phyloP scores from a whole-genome alignment of 345 rosid species.

The Citrus glauca region DNA sequence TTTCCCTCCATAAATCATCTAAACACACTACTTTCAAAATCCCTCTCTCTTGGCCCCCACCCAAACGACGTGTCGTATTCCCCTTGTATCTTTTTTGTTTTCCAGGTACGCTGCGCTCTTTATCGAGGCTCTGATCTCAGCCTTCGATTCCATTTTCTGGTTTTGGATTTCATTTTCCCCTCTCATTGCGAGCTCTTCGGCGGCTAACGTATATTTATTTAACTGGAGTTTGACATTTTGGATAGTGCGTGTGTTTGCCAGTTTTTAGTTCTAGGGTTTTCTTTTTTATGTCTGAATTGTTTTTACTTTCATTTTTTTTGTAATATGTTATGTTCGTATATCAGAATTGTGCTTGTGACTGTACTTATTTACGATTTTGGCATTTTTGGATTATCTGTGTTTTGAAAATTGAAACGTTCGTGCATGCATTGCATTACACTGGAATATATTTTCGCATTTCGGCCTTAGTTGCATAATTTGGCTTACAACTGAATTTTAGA shows the following conservation, averaged over 20 bases:
- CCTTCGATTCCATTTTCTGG: not conserved
- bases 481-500: not conserved
- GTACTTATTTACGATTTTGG: not conserved
- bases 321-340: not conserved
- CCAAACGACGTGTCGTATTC: not conserved
- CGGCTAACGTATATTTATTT: not conserved
- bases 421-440: not conserved
- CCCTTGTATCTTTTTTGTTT: not conserved
- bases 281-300: not conserved
- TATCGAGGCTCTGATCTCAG: not conserved
- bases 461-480: not conserved
- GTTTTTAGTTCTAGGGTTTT: conserved; percentile 8
- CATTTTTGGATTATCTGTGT: not conserved
- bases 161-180: not conserved
- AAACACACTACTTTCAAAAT: not conserved
- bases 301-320: not conserved
- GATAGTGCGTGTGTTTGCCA: not conserved
- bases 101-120: conserved; percentile 3
- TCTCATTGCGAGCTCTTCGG: not conserved
- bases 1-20: not conserved
- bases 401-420: not conserved
- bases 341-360: not conserved
- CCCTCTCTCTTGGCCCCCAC: not conserved
- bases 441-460: too few relatives aligned
- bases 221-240: not conserved